Base-by-base conservation (phyloP, 371 early-diverging fungal species). In the Dichotomocladium elegans region DNA sequence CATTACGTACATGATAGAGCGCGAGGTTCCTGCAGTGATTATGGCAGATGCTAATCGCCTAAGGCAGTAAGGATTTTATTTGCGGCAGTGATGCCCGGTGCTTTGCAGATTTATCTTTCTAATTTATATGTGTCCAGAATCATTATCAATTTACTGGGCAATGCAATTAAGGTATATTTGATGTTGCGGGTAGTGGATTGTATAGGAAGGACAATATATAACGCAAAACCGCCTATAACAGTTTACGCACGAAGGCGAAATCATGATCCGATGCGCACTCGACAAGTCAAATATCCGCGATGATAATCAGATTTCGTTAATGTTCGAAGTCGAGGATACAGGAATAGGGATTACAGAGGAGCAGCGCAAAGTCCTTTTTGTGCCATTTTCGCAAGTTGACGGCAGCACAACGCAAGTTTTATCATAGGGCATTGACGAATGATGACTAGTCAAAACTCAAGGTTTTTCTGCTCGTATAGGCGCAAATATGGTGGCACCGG, bases 401-500 rank as follows among this genome's bases (percentile, higher is more conserved):
- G 79, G 70, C 42, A 79, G 81, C 17, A 81, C 81, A 1, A 81
- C 81, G 46, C 65, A 58, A 56, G 62, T 53, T 37, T 37, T n/a
- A 37, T 6, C 21, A 9, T 5, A 4, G 15, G 37, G 15, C 9
- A 14, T 41, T 17, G 12, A n/a, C n/a, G 34, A n/a, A 21, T 37
- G 15, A 4, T 15, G 17, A 4, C 17, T 35, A 0, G 14, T 4
- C 35, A 5, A 11, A n/a, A 17, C 17, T 14, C 17, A 6, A 17
- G 37, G 5, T 17, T 12, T 37, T 0, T 17, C 37, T 7, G 5
- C 21, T 15, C 47, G 6, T 55, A 2, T 48, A 71, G 67, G 7
- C 79, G 82, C 26, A 80, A 74, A 56, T 83, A 79, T 55, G 83
- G 83, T 31, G 86, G 86, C 5, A 82, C 83, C 2, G 86, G 86